Conservation (phyloP, 495 filamentous ascomycete species). For the Aspergillus asperescens region DNA sequence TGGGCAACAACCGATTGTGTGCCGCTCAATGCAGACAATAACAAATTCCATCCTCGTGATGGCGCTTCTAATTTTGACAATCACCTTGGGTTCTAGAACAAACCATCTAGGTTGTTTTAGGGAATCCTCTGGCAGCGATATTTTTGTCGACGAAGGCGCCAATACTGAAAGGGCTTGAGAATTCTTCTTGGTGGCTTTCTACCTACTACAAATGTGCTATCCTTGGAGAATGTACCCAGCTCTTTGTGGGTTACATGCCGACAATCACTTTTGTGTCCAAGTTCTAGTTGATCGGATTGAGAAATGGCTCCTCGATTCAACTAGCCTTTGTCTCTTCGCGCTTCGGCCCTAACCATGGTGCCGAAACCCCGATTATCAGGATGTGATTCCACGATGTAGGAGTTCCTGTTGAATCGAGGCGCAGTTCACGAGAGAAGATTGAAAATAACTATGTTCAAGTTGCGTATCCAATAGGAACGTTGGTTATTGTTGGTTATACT, state of each 20-base stretch:
- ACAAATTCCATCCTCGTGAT: neutral
- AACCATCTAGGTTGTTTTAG: neutral
- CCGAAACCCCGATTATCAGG: neutral
- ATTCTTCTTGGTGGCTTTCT: neutral
- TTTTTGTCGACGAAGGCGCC: neutral
- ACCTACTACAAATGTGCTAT: neutral
- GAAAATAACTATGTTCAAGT: neutral
- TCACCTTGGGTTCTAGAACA: neutral
- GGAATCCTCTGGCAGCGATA: neutral
- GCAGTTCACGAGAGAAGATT: neutral
- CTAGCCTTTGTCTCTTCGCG: neutral
- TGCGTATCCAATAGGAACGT: neutral
- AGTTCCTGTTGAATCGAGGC: neutral
- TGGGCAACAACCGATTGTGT: neutral
- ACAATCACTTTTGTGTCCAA: neutral
- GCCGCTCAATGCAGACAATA: neutral
- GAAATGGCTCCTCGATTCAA: neutral
- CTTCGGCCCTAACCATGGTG: neutral
- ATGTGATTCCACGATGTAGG: neutral
- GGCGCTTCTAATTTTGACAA: neutral
- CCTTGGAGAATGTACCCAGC: neutral
- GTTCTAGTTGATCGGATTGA: neutral
- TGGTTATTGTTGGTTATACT: neutral
- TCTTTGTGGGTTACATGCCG: neutral
- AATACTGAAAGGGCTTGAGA: neutral